Evolutionary conservation across 108 stramenopile species (phyloP).

Genomic region (Discostella pseudostelligera): DNA sequence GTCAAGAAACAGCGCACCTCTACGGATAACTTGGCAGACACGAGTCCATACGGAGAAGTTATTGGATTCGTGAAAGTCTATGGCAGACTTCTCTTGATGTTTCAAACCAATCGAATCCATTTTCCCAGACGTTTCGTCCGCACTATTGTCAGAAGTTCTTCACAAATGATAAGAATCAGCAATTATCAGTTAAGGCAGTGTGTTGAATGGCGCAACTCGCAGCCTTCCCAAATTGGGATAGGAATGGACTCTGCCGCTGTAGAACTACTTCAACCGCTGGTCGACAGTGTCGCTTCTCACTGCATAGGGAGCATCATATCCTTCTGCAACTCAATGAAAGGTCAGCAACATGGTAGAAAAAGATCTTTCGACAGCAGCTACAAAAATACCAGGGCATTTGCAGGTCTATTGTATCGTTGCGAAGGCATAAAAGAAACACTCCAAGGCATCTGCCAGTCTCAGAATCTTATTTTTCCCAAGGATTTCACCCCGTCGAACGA

Average conservation of each 20-base stretch:
- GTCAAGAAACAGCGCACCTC: constrained; percentile 1
- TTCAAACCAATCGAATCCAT: background rate
- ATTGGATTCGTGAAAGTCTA: constrained; percentile 20
- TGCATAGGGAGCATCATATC: constrained; percentile 25
- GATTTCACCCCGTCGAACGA: background rate
- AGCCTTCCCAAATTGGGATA: constrained; percentile 7
- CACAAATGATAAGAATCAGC: constrained; percentile 22
- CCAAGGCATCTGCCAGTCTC: constrained; percentile 22
- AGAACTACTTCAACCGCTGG: constrained; percentile 32
- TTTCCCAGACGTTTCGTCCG: constrained; percentile 18
- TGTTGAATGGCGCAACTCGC: constrained; percentile 38
- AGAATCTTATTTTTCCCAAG: constrained; percentile 16
- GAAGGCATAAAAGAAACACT: constrained; percentile 34
- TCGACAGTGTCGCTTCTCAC: constrained; percentile 21
- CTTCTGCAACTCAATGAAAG: constrained; percentile 19
- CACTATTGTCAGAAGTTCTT: constrained; percentile 18
- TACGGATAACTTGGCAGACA: background rate
- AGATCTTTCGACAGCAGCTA: constrained; percentile 11
- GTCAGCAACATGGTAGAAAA: background rate
- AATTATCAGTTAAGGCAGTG: constrained; percentile 27
- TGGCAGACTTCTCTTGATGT: constrained; percentile 16
- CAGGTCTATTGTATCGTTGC: constrained; percentile 18
- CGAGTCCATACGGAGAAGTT: constrained; percentile 21
- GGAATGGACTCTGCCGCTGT: constrained; percentile 27
- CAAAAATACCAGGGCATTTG: constrained; percentile 28